Evolutionary conservation across 495 filamentous ascomycete genomes (phyloP).

Genomic region (Aspergillus olivimuriae): DNA sequence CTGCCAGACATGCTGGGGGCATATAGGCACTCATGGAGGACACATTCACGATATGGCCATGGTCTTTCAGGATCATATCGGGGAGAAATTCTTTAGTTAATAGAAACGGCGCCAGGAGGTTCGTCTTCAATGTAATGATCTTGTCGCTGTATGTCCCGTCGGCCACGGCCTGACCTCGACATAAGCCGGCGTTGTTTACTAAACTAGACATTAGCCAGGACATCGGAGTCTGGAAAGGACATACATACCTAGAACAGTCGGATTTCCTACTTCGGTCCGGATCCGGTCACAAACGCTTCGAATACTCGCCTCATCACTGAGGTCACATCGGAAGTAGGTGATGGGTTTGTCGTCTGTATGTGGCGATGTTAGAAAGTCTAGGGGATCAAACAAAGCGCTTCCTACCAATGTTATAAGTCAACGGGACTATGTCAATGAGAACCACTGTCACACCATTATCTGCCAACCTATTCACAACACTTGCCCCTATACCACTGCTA

Average conservation of each 20-base stretch:
- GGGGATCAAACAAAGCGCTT: not conserved
- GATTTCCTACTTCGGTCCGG: slow-evolving; percentile 45
- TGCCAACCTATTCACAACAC: slow-evolving; percentile 49
- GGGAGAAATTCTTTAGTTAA: slow-evolving; percentile 74
- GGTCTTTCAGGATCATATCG: slow-evolving; percentile 52
- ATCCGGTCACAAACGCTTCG: slow-evolving; percentile 54
- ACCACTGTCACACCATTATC: slow-evolving; percentile 48
- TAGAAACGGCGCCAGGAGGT: slow-evolving; percentile 66
- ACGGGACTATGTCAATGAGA: slow-evolving; percentile 54
- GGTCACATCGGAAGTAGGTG: slow-evolving; percentile 68
- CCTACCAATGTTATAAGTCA: slow-evolving; percentile 49
- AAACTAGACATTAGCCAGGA: slow-evolving; percentile 21
- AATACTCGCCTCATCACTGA: slow-evolving; percentile 58
- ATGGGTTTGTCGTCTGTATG: slow-evolving; percentile 21
- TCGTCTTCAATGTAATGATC: slow-evolving; percentile 55
- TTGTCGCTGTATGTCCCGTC: slow-evolving; percentile 56
- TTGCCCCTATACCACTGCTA: slow-evolving; percentile 53
- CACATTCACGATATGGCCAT: slow-evolving; percentile 69
- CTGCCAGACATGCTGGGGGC: slow-evolving; percentile 56
- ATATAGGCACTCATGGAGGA: slow-evolving; percentile 65
- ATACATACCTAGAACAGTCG: slow-evolving; percentile 10
- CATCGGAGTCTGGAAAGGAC: not conserved
- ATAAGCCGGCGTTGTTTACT: slow-evolving; percentile 77
- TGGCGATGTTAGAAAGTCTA: not conserved
- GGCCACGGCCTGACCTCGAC: slow-evolving; percentile 58